Evolutionary conservation across 1,284 basidiomycete genomes (phyloP).

Genomic region (Moniliella sp.): DNA sequence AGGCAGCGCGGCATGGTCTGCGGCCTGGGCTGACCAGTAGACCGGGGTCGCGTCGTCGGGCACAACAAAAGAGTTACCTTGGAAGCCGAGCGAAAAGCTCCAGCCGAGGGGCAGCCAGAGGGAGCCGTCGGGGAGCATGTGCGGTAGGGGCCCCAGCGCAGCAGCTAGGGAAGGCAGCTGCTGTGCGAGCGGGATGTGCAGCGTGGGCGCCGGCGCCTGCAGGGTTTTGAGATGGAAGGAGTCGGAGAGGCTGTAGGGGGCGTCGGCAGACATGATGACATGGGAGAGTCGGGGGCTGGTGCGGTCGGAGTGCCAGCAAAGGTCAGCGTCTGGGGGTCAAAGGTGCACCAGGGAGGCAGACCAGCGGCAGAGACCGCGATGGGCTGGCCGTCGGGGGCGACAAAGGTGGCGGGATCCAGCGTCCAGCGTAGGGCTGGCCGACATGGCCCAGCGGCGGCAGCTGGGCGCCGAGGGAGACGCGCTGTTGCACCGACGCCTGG

Average conservation of each 20-base stretch:
- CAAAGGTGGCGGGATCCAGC: conserved; percentile 16
- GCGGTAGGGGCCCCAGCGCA: conserved; percentile 11
- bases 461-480: conserved; percentile 9
- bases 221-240: conserved; percentile 13
- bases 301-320: conserved; percentile 13
- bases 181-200: conserved; percentile 16
- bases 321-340: conserved; percentile 9
- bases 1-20: conserved; percentile 51
- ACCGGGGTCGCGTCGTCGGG: conserved; percentile 34
- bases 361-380: conserved; percentile 1
- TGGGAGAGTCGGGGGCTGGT: conserved; percentile 1
- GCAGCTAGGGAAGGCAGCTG: conserved; percentile 18
- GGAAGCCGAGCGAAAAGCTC: conserved; percentile 76
- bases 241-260: conserved; percentile 2
- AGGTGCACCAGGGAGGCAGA: conserved; percentile 18
- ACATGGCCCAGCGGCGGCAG: conserved; percentile 18
- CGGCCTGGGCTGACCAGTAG: conserved; percentile 48
- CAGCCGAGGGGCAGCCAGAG: conserved; percentile 58
- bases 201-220: conserved; percentile 10
- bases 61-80: conserved; percentile 46
- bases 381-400: conserved; percentile 1
- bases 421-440: conserved; percentile 16
- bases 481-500: too few species aligned
- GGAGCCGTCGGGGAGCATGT: conserved; percentile 17
- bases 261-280: too few species aligned